A percentile compares a stretch with the other conserved stretches of the same genome.
These are phyloP conservation scores for Takashimella tepidaria DNA, from an alignment of 1,284 basidiomycete species.

Conservation along the genomic window DNA sequence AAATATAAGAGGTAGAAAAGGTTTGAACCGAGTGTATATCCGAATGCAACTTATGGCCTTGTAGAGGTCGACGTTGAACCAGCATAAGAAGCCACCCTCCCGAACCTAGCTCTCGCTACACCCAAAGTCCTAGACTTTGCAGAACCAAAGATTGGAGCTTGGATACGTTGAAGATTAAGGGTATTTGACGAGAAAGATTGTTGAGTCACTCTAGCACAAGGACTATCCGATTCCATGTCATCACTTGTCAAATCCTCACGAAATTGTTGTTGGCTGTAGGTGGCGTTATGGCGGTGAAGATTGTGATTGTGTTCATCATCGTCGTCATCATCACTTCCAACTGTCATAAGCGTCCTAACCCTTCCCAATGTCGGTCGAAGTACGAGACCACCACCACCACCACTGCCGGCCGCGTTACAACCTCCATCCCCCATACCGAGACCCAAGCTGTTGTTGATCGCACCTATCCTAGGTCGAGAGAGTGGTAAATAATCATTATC, in stretches of 20 bases:
- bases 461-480: neutral
- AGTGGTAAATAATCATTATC: constrained; percentile 32
- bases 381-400: too few species aligned
- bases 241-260: too few species aligned
- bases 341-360: neutral
- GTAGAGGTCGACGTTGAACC: constrained; percentile 5
- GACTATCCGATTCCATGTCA: neutral
- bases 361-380: neutral
- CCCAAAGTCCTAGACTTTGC: constrained; percentile 33
- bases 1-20: neutral
- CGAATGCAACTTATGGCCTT: neutral
- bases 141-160: constrained; percentile 42
- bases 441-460: too few species aligned
- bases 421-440: too few species aligned
- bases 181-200: neutral
- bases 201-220: neutral
- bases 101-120: constrained; percentile 15
- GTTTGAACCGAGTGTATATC: too few species aligned
- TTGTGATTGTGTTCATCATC: neutral
- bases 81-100: constrained; percentile 30
- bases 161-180: constrained; percentile 27
- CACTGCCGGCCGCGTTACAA: too few species aligned
- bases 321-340: neutral
- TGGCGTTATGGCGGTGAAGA: too few species aligned
- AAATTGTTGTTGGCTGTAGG: too few species aligned